Percentiles rank a stretch among this genome's conserved stretches.
Evolutionary conservation across 495 filamentous ascomycete species (phyloP).

Genomic region (Pyronema domesticum): DNA sequence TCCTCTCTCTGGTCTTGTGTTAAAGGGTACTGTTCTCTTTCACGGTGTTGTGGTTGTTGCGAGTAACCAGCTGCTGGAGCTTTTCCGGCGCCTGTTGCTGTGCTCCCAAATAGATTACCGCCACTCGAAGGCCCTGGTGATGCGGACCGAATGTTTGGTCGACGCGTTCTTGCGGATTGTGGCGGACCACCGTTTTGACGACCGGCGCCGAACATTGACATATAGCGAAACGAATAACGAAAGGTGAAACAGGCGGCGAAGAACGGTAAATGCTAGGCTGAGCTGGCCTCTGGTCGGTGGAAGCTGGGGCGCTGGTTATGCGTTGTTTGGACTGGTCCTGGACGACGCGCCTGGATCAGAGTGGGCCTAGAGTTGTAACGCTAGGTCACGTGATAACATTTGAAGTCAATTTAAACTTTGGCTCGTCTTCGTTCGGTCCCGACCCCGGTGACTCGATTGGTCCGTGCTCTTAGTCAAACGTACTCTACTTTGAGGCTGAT

Average conservation of each 20-base stretch:
- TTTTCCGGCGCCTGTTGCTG: slow-evolving; percentile 10
- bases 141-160: background rate
- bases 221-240: background rate
- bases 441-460: too few species aligned
- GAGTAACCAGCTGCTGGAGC: slow-evolving; percentile 8
- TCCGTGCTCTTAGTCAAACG: too few species aligned
- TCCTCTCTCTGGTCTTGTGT: slow-evolving; percentile 79
- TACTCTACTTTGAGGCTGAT: too few species aligned
- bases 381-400: too few species aligned
- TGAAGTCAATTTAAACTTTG: too few species aligned
- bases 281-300: background rate
- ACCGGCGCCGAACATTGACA: slow-evolving; percentile 9
- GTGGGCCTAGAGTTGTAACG: too few species aligned
- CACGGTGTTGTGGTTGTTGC: slow-evolving; percentile 29
- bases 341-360: background rate
- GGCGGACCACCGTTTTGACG: background rate
- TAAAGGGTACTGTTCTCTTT: slow-evolving; percentile 29
- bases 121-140: slow-evolving; percentile 7
- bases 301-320: background rate
- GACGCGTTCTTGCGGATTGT: slow-evolving; percentile 12
- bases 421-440: too few species aligned
- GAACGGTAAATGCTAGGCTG: too few species aligned
- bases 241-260: too few species aligned
- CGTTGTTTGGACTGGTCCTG: background rate
- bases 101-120: slow-evolving; percentile 9